A percentile compares a stretch with the other conserved stretches of the same genome.
Conservation (phyloP, 2,329 filamentous ascomycete species). For the Ophiostoma piceae region DNA sequence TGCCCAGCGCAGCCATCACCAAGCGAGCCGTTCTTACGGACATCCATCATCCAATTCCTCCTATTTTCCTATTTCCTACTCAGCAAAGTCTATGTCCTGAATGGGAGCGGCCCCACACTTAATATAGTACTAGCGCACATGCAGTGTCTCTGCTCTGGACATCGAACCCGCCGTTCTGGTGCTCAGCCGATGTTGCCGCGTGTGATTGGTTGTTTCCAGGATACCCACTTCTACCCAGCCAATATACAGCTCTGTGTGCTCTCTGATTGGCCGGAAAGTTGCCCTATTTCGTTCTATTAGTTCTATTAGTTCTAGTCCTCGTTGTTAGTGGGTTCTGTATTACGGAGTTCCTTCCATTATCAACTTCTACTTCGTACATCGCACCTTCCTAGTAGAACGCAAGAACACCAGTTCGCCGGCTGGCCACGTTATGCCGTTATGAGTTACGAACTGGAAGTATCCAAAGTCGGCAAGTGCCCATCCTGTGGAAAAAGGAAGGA, state of each 20-base stretch:
- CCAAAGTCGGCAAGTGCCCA: not conserved
- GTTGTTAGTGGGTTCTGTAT: too few species aligned
- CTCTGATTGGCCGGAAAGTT: not conserved
- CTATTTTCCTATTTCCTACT: conserved; percentile 4
- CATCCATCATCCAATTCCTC: not conserved
- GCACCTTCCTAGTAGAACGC: too few species aligned
- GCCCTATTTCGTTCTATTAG: not conserved
- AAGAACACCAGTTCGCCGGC: too few species aligned
- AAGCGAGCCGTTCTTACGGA: not conserved
- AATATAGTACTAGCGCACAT: not conserved
- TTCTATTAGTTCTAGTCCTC: not conserved
- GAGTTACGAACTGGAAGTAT: too few species aligned
- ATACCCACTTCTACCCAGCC: not conserved
- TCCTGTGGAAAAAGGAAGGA: not conserved
- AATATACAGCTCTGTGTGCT: not conserved
- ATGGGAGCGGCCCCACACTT: not conserved
- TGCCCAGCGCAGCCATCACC: not conserved
- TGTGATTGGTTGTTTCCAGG: not conserved
- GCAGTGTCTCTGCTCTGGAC: too few species aligned
- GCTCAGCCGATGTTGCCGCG: not conserved
- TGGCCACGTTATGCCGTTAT: too few species aligned
- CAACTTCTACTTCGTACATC: too few species aligned
- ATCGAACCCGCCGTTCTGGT: too few species aligned
- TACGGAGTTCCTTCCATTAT: too few species aligned
- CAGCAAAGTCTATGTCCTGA: too few species aligned